Evolutionary conservation across 345 rosid species (phyloP), one percentile per base, ranked within the genome.

Genomic region (Linum trigynum): DNA sequence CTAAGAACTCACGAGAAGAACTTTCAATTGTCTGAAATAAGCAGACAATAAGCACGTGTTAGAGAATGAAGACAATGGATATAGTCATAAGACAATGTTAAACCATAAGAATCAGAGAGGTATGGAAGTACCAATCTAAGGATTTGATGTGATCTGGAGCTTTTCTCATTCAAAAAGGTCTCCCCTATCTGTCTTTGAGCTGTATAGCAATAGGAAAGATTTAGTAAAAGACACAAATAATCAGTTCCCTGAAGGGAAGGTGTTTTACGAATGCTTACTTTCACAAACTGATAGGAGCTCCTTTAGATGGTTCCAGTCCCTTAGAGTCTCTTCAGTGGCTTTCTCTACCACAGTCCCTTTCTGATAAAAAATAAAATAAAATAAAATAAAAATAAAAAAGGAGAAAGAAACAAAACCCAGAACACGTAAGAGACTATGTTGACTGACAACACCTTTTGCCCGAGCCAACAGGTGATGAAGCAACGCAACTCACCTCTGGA

Each of bases 91-190:
- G 32, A 23, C 32, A 23, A 23, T 23, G 32, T 23, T 23, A 23
- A 23, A 23, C 32, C 32, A 37, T 68, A 57, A 67, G 38, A 67
- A 60, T 59, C 53, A 55, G 38, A 60, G 69, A 65, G 50, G 74
- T 45, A 58, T 61, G 17, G 59, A 55, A 59, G 35, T 65, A 94
- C 97, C 83, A 94, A 76, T 94, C 87, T 86, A 67, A 94, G 92
- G 75, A 94, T 94, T 75, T 90, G 99, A 84, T 94, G 99, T 65
- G 99, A 94, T 79, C 99, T 84, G 64, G 99, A 94, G 83, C 99
- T 94, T 80, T 82, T 94, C 74, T 94, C 96, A 68, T 94, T 94
- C 73, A 90, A 59, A 42, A 74, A 81, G 73, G 99, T 94, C 82
- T 94, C 99, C 60, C 99, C 97, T 72, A 86, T 83, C 76, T 72